phyloP scores from a whole-genome alignment of 805 yeast species.

The Yarrowia sp. region DNA sequence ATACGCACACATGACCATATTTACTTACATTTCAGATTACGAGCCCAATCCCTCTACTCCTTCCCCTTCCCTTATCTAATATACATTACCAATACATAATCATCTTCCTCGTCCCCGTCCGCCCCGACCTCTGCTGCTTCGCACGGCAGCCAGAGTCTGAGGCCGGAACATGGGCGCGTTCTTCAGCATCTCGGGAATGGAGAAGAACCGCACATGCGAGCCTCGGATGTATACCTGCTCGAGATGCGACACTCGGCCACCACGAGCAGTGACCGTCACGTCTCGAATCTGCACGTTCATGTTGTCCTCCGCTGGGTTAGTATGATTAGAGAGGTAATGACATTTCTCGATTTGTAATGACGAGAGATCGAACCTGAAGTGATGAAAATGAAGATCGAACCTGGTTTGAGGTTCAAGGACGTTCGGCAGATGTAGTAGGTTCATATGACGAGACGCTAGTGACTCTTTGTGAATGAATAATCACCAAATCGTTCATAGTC shows the following conservation, averaged over 20 bases:
- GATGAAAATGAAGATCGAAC: too few species aligned
- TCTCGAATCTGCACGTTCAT: slow-evolving; percentile 91
- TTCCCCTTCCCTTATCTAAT: not conserved
- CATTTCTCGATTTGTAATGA: too few species aligned
- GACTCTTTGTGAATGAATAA: too few species aligned
- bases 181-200: slow-evolving; percentile 84
- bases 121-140: slow-evolving; percentile 44
- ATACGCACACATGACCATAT: not conserved
- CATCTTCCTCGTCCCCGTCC: slow-evolving; percentile 44
- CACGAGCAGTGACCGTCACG: slow-evolving; percentile 76
- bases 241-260: slow-evolving; percentile 76
- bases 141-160: slow-evolving; percentile 45
- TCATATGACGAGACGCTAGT: too few species aligned
- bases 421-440: too few species aligned
- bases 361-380: too few species aligned
- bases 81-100: slow-evolving; percentile 17
- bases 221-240: slow-evolving; percentile 92
- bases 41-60: not conserved
- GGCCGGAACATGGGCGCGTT: slow-evolving; percentile 87
- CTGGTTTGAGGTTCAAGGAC: too few species aligned
- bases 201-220: slow-evolving; percentile 81
- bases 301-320: slow-evolving; percentile 69
- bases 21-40: slow-evolving; percentile 2
- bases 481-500: too few species aligned
- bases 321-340: too few species aligned